Evolutionary conservation across 1,284 basidiomycete genomes (phyloP), one percentile per base, ranked within the genome.

Genomic region (Melampsora abietis-canadensis): DNA sequence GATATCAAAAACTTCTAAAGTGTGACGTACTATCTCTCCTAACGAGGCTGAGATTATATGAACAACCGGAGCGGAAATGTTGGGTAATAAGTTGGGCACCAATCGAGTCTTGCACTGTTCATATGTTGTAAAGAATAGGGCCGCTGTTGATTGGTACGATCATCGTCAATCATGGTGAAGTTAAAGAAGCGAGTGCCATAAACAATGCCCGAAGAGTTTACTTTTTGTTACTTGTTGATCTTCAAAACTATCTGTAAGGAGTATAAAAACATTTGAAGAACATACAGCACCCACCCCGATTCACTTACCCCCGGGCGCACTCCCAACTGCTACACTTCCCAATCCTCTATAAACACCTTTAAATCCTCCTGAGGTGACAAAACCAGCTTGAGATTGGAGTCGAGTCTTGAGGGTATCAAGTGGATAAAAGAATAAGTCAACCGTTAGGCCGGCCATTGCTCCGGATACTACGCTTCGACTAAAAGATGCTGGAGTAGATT

Each of bases 331-430:
- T 0, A 98, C 94, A 81, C 93, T 96, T 21, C 94, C 94, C 5
- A 99, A 85, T 15, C 96, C 95, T 78, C 91, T 90, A 83, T 99
- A 99, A 15, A 98, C 88, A 7, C 94, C 94, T 62, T 84, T 87
- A 82, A 99, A 92, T 0, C 94, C 95, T 8, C 96, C 95, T 1
- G 92, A 89, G 30, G 85, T 84, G 74, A 88, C 82, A 82, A 98
- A 98, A 1, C 95, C 95, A 80, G 92, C 88, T 0, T 88, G 83
- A 3, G 93, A 90, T 81, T 98, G 95, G 68, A 97, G 84, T 46
- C 95, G 88, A 17, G 95, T 98, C 84, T 98, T 98, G 81, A 98
- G 84, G 0, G 95, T 97, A 84, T 98, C 95, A 76, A 98, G 89
- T 0, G 95, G 95, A 82, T 92, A 98, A 84, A 98, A 95, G 47